phyloP scores from a whole-genome alignment of 2,329 filamentous ascomycete genomes.

The Cercospora canescens region DNA sequence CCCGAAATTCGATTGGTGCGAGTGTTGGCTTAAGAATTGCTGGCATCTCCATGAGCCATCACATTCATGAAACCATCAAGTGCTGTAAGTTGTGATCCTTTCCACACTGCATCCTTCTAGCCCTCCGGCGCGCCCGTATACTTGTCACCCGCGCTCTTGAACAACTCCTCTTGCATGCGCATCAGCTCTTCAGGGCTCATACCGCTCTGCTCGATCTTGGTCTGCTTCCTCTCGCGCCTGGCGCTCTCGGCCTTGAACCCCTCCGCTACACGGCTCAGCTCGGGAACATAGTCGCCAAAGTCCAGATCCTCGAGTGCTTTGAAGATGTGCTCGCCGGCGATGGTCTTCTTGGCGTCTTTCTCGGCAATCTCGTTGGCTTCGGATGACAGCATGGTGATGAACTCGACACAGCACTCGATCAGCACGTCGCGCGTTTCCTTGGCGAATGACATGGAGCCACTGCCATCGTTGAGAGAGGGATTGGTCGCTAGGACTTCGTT shows the following conservation, averaged over 20 bases:
- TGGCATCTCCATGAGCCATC: background rate
- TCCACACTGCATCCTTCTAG: background rate
- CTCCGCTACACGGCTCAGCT: conserved; percentile 80
- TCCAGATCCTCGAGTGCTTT: conserved; percentile 90
- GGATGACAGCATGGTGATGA: conserved; percentile 97
- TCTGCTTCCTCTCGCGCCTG: conserved; percentile 83
- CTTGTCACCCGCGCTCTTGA: conserved; percentile 75
- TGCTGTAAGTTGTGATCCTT: background rate
- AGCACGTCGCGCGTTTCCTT: conserved; percentile 93
- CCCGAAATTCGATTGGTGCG: background rate
- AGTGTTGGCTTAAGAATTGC: background rate
- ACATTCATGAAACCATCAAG: background rate
- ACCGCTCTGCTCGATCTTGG: conserved; percentile 93
- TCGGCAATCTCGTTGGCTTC: conserved; percentile 99
- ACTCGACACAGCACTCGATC: conserved; percentile 98
- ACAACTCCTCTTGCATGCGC: conserved; percentile 86
- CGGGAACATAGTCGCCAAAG: conserved; percentile 87
- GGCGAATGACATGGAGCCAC: conserved; percentile 71
- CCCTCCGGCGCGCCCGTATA: conserved; percentile 50
- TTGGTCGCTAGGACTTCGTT: conserved; percentile 83
- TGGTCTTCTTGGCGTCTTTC: conserved; percentile 98
- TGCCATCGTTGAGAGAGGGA: conserved; percentile 43
- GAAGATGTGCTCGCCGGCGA: conserved; percentile 96
- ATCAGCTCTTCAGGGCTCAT: conserved; percentile 88
- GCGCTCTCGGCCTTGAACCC: conserved; percentile 68